Evolutionary conservation across 371 early-diverging fungal species (phyloP).

Genomic region (Smittium culicis): DNA sequence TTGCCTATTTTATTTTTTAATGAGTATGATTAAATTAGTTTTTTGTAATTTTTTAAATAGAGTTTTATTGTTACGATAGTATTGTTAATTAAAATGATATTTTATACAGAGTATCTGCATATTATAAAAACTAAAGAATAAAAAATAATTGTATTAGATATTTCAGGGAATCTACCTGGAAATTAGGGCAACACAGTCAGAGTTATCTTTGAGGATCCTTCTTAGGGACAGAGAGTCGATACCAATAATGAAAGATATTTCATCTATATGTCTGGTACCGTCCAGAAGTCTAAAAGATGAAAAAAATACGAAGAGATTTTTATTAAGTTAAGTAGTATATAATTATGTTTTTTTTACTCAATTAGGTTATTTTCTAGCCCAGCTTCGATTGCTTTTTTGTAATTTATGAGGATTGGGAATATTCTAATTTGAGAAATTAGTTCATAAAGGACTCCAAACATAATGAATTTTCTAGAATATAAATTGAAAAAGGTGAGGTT

Average conservation of each 20-base stretch:
- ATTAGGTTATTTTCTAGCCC: neutral
- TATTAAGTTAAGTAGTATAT: neutral
- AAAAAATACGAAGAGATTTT: neutral
- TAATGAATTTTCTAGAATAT: conserved; percentile 15
- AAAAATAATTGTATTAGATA: no score
- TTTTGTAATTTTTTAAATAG: no score
- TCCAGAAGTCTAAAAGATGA: conserved; percentile 18
- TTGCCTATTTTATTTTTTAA: no score
- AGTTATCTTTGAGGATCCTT: neutral
- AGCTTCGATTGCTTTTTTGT: neutral
- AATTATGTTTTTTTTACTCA: conserved; percentile 1
- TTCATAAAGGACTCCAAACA: conserved; percentile 26
- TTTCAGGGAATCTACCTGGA: no score
- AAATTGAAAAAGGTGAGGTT: neutral
- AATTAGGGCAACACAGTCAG: neutral
- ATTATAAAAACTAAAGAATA: no score
- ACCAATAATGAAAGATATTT: conserved; percentile 14
- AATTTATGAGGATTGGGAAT: conserved; percentile 18
- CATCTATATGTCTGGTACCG: conserved; percentile 28
- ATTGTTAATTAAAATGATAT: no score
- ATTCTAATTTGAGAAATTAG: conserved; percentile 23
- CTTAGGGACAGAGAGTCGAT: neutral
- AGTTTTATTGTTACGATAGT: no score
- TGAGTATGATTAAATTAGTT: no score
- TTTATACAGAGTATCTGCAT: no score